These are phyloP conservation scores for Neurospora sublineolata DNA, from an alignment of 495 filamentous ascomycete genomes.

Conservation along the genomic window DNA sequence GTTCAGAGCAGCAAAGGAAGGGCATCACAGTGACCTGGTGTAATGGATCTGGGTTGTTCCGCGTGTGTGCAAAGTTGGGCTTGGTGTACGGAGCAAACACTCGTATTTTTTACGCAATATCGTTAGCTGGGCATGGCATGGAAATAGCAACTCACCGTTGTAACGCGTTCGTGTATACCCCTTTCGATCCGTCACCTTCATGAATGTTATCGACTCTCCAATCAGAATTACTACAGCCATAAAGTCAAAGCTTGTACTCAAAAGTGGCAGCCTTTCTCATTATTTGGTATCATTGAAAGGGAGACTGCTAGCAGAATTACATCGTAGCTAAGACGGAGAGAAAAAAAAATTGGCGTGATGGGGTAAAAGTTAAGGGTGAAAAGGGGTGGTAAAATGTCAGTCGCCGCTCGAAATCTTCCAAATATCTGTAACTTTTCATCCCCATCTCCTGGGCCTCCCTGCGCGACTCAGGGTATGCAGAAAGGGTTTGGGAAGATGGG, in stretches of 20 bases:
- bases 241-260: background rate
- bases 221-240: background rate
- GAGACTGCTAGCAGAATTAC: constrained; percentile 29
- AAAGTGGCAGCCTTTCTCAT: constrained; percentile 28
- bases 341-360: constrained; percentile 13
- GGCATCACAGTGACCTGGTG: background rate
- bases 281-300: constrained; percentile 33
- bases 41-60: background rate
- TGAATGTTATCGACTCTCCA: background rate
- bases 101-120: background rate
- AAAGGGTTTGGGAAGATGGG: background rate
- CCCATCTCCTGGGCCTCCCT: background rate
- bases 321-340: constrained; percentile 26
- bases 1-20: background rate
- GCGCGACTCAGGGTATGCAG: background rate
- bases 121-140: background rate
- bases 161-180: background rate
- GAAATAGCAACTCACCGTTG: background rate
- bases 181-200: background rate
- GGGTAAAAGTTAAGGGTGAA: constrained; percentile 1
- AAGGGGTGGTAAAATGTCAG: background rate
- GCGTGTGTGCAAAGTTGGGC: background rate
- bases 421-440: constrained; percentile 1
- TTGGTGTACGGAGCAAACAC: background rate
- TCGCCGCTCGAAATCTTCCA: background rate